These are phyloP conservation scores for Chloris gayana DNA, from an alignment of 176 grass and related monocot genomes.

Conservation along the genomic window DNA sequence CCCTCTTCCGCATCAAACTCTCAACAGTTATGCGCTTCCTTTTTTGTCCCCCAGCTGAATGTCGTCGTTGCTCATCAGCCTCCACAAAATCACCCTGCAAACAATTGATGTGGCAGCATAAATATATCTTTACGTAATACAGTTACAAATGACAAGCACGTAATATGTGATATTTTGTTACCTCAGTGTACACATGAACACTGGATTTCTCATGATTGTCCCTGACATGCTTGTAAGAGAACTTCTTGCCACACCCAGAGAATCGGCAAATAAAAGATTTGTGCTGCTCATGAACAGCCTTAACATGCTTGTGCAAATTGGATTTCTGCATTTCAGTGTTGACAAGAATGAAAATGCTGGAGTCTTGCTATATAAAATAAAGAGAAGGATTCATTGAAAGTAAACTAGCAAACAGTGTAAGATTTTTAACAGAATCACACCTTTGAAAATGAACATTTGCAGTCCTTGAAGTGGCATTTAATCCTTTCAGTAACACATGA, in stretches of 20 bases:
- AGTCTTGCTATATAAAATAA: not conserved
- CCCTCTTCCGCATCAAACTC: conserved; percentile 47
- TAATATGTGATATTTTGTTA: not conserved
- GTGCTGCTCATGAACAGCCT: conserved; percentile 56
- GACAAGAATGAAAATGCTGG: conserved; percentile 24
- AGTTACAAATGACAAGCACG: not conserved
- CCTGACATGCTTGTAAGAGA: conserved; percentile 81
- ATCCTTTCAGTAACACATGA: conserved; percentile 43
- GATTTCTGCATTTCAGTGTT: conserved; percentile 61
- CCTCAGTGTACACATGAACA: conserved; percentile 47
- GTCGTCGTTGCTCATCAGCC: conserved; percentile 36
- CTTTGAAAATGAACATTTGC: conserved; percentile 74
- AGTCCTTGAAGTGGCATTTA: conserved; percentile 63
- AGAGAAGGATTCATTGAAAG: conserved; percentile 10
- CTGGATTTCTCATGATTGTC: conserved; percentile 80
- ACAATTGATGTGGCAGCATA: conserved; percentile 13
- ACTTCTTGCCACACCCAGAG: conserved; percentile 66
- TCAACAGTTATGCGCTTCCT: conserved; percentile 42
- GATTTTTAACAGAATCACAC: conserved; percentile 37
- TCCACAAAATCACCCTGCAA: conserved; percentile 56
- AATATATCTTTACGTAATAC: not conserved
- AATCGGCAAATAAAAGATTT: conserved; percentile 55
- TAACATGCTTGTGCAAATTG: conserved; percentile 68
- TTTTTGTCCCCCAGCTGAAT: conserved; percentile 47
- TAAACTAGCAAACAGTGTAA: not conserved